Conservation (phyloP, 2,329 filamentous ascomycete species). For the Aureobasidium pullulans region DNA sequence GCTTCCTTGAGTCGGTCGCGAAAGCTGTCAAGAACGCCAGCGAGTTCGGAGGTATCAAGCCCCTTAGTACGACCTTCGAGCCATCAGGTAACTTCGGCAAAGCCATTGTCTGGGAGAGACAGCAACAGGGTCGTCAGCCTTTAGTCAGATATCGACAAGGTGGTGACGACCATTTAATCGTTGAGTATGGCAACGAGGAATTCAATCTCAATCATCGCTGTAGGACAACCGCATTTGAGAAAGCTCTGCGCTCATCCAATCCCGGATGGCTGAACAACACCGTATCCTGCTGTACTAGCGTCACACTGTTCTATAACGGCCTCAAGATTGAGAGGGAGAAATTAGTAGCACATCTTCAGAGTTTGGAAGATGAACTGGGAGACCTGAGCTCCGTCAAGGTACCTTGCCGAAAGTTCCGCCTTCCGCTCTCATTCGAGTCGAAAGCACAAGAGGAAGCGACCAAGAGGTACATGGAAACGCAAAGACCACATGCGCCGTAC, state of each 20-base stretch:
- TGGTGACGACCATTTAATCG: slow-evolving; percentile 45
- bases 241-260: slow-evolving; percentile 37
- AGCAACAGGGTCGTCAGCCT: slow-evolving; percentile 22
- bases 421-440: slow-evolving; percentile 37
- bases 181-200: slow-evolving; percentile 51
- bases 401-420: slow-evolving; percentile 35
- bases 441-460: slow-evolving; percentile 45
- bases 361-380: slow-evolving; percentile 35
- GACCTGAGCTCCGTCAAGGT: slow-evolving; percentile 35
- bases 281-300: slow-evolving; percentile 43
- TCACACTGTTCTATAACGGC: slow-evolving; percentile 38
- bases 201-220: slow-evolving; percentile 48
- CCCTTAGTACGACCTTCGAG: slow-evolving; percentile 22
- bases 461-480: slow-evolving; percentile 54
- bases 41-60: slow-evolving; percentile 27
- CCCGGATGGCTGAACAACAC: slow-evolving; percentile 38
- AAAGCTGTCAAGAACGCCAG: slow-evolving; percentile 30
- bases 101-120: slow-evolving; percentile 25
- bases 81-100: slow-evolving; percentile 22
- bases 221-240: slow-evolving; percentile 47
- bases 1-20: slow-evolving; percentile 39
- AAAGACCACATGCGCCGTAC: slow-evolving; percentile 54
- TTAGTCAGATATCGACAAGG: slow-evolving; percentile 30
- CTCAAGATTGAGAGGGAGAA: slow-evolving; percentile 28
- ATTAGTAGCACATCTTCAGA: slow-evolving; percentile 32